These are phyloP conservation scores for Cutaneotrichosporon sp. DNA, from an alignment of 1,284 basidiomycete species.

Conservation along the genomic window DNA sequence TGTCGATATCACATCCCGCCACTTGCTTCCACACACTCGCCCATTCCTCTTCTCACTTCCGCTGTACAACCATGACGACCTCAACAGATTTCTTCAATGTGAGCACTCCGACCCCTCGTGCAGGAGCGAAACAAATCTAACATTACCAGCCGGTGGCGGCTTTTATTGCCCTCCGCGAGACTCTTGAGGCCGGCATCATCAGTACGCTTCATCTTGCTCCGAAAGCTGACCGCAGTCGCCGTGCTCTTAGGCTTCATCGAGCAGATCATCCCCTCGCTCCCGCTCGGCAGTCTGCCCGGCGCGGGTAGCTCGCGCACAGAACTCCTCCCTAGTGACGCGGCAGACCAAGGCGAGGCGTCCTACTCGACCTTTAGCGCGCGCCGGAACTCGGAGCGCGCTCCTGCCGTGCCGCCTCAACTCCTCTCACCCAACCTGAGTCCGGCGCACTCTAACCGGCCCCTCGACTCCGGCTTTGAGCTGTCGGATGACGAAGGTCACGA, in stretches of 20 bases:
- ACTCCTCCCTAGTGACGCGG: conserved; percentile 5
- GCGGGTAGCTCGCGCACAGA: conserved; percentile 13
- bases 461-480: conserved; percentile 18
- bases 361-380: conserved; percentile 19
- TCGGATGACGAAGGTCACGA: conserved; percentile 17
- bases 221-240: conserved; percentile 52
- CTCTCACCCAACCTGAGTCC: conserved; percentile 18
- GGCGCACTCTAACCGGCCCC: conserved; percentile 4
- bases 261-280: conserved; percentile 59
- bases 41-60: neutral
- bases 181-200: conserved; percentile 84
- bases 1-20: neutral
- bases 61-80: conserved; percentile 9
- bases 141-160: conserved; percentile 55
- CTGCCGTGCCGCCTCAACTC: conserved; percentile 22
- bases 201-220: conserved; percentile 49
- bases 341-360: neutral
- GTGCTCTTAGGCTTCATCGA: conserved; percentile 80
- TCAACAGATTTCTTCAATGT: conserved; percentile 23
- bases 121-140: neutral
- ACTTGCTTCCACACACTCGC: neutral
- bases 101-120: neutral
- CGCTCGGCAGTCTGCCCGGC: neutral
- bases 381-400: conserved; percentile 11
- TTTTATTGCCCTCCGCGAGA: conserved; percentile 86